These are phyloP conservation scores for Mortierella alpina DNA, from an alignment of 192 early-diverging fungal genomes.

Conservation along the genomic window DNA sequence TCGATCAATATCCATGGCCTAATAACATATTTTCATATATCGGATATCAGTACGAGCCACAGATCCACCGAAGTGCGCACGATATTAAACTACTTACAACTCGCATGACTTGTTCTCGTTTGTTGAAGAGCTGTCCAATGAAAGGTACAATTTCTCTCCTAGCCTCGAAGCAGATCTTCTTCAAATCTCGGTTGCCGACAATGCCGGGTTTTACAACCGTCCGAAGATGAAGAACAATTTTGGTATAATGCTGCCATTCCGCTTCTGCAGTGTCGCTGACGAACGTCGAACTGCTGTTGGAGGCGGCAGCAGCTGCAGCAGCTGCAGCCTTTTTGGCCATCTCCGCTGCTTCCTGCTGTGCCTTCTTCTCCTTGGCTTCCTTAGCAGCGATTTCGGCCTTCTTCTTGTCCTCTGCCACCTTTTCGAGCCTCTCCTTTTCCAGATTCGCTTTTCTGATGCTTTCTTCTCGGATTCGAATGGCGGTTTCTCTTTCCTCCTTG, in stretches of 20 bases:
- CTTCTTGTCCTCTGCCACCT: constrained; percentile 33
- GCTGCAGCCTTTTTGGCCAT: constrained; percentile 34
- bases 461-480: constrained; percentile 26
- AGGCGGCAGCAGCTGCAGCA: constrained; percentile 6
- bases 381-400: constrained; percentile 24
- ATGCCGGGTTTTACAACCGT: constrained; percentile 49
- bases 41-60: no score
- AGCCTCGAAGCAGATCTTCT: constrained; percentile 23
- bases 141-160: constrained; percentile 52
- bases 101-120: constrained; percentile 43
- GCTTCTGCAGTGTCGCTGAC: constrained; percentile 28
- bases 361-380: constrained; percentile 22
- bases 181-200: constrained; percentile 35
- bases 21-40: not conserved
- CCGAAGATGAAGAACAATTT: constrained; percentile 52
- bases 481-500: constrained; percentile 41
- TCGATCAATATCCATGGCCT: constrained; percentile 35
- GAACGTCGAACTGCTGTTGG: not conserved
- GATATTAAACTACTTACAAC: constrained; percentile 49
- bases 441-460: constrained; percentile 5
- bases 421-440: constrained; percentile 36
- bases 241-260: constrained; percentile 43
- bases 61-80: not conserved
- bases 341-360: constrained; percentile 16
- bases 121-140: constrained; percentile 60